These are phyloP conservation scores for Zizania palustris DNA, from an alignment of 202 grass and related monocot genomes.

Conservation along the genomic window DNA sequence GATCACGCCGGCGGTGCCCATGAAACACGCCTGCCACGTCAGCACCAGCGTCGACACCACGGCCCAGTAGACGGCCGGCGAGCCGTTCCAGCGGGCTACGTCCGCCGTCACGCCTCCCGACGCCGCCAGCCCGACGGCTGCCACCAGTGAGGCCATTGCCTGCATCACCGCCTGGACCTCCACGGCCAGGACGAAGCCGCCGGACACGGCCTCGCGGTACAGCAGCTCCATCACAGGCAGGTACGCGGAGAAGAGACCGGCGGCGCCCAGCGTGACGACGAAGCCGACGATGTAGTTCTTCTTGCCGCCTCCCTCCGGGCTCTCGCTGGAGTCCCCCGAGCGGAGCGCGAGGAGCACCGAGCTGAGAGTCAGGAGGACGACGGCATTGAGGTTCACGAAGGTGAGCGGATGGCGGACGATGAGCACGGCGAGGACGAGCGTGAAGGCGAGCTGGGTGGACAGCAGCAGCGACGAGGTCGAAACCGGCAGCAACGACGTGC, in stretches of 20 bases:
- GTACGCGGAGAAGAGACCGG: conserved; percentile 69
- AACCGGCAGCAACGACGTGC: conserved; percentile 63
- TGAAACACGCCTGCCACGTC: conserved; percentile 94
- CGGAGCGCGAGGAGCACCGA: conserved; percentile 76
- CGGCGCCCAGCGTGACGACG: conserved; percentile 65
- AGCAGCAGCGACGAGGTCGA: conserved; percentile 87
- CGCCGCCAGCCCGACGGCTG: conserved; percentile 42
- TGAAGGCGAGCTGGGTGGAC: conserved; percentile 87
- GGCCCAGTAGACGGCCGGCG: conserved; percentile 53
- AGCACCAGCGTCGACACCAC: conserved; percentile 52
- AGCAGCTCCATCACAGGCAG: conserved; percentile 76
- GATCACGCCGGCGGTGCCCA: conserved; percentile 85
- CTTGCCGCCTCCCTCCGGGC: conserved; percentile 29
- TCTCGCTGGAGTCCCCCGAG: conserved; percentile 51
- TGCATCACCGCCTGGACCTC: conserved; percentile 92
- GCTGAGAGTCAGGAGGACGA: conserved; percentile 69
- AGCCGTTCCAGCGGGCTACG: conserved; percentile 53
- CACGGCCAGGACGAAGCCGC: conserved; percentile 55
- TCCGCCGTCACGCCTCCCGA: conserved; percentile 30
- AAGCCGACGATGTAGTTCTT: conserved; percentile 58
- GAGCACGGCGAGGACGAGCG: conserved; percentile 59
- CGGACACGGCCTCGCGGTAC: conserved; percentile 52
- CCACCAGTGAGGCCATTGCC: conserved; percentile 37
- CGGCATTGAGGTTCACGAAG: conserved; percentile 80
- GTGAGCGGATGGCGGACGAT: conserved; percentile 80